Evolutionary conservation across 2,329 filamentous ascomycete species (phyloP), one percentile per base, ranked within the genome.

Genomic region (Thelonectria olida): DNA sequence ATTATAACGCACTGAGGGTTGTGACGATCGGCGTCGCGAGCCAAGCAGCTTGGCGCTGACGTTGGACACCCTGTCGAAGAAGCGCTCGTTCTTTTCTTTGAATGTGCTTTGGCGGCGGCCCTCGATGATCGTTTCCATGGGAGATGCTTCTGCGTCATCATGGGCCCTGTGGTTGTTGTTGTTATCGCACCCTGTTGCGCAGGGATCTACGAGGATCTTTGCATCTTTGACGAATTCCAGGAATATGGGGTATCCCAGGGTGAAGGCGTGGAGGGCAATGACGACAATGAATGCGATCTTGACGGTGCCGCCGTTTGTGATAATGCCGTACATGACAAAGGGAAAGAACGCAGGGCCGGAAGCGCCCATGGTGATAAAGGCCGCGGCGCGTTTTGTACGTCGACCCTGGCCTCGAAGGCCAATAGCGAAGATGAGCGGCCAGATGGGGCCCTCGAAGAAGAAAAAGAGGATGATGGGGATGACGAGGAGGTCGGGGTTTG

Each of bases 401-500:
- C 86, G 84, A 0, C 93, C 93, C 50, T 96, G 86, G 1, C 93
- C 92, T 3, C 92, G 87, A 61, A 97, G 88, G 3, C 90, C 91
- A 12, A 96, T 84, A 4, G 91, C 88, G 67, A 93, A 93, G 61
- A 96, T 89, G 2, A 94, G 88, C 0, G 93, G 93, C 82, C 92
- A 97, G 68, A 92, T 87, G 52, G 93, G 92, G 0, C 90, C 91
- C 75, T 95, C 92, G 71, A 92, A 92, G 76, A 96, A 92, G 66
- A 92, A 89, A 65, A 91, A 90, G 25, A 94, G 69, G 38, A 89
- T 81, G 2, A 91, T 79, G 65, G 92, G 89, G n/a, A 87, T 81
- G 22, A 81, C 78, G 22, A 88, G 74, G 1, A 84, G 66, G 64
- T 87, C 82, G 0, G 83, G 78, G 58, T 85, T 78, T 2, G 66